These are phyloP conservation scores for Lycium barbarum DNA, from an alignment of 257 asterid genomes.

Conservation along the genomic window DNA sequence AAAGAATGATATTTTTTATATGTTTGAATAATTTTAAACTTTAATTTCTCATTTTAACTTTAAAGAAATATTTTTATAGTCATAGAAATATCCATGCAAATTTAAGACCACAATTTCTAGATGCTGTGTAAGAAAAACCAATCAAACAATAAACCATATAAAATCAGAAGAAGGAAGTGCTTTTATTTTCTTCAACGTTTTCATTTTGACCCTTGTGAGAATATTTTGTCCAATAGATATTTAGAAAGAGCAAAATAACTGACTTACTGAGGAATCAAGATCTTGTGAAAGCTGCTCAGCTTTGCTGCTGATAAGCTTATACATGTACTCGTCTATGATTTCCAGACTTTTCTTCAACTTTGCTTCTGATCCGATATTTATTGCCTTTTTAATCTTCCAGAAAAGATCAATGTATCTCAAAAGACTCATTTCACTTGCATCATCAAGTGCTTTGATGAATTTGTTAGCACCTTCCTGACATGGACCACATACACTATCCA, in stretches of 20 bases:
- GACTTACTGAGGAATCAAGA: slow-evolving; percentile 38
- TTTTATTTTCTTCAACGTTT: too few species aligned
- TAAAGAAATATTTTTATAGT: too few species aligned
- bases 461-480: slow-evolving; percentile 46
- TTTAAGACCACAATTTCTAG: too few species aligned
- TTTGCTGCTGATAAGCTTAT: slow-evolving; percentile 53
- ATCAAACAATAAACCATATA: too few species aligned
- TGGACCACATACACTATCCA: slow-evolving; percentile 60
- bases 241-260: not conserved
- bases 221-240: not conserved
- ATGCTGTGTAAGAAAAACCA: too few species aligned
- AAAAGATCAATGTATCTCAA: slow-evolving; percentile 60
- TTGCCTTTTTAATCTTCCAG: slow-evolving; percentile 60
- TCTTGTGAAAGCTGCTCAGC: slow-evolving; percentile 44
- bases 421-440: slow-evolving; percentile 55
- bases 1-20: too few species aligned
- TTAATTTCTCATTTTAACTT: too few species aligned
- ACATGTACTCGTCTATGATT: slow-evolving; percentile 53
- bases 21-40: too few species aligned
- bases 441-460: slow-evolving; percentile 65
- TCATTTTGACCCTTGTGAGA: not conserved
- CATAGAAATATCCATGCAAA: too few species aligned
- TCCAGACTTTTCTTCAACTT: slow-evolving; percentile 50
- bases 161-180: too few species aligned
- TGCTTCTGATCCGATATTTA: slow-evolving; percentile 58